Base-by-base conservation (phyloP, 345 rosid species). In the Xanthoceras sorbifolium region DNA sequence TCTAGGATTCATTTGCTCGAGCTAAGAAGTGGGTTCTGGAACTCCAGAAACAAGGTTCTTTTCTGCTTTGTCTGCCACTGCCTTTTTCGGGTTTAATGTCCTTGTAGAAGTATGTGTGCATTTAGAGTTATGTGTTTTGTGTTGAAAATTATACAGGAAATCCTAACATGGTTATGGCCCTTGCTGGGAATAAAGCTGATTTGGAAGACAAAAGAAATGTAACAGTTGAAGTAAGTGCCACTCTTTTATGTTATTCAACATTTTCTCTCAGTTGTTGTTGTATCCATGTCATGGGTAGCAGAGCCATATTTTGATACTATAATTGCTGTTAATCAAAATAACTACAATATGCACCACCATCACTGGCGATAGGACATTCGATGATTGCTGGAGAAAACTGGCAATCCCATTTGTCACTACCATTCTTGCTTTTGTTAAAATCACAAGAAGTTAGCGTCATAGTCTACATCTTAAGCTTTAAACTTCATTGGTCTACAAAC, bases 21-120 rank as follows among this genome's bases (percentile, higher is more conserved):
- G 92, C 92, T 1, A 85, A 89, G 85, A 89, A 89, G 82, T 89
- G 92, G 92, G 92, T 85, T 66, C 86, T 82, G 72, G 92, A 89
- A 81, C 84, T 89, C 63, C 92, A 85, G 83, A 85, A 86, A 75
- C 90, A 87, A 86, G 90, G 92, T 88, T 63, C n/a, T 32, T 9
- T 28, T 63, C n/a, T 0, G 15, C 46, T 31, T 63, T 40, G 6
- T 12, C 26, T n/a, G 12, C 48, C 9, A 22, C 18, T 42, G 14
- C 9, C 32, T 26, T 12, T 40, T 40, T 25, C 3, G 20, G 20
- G 5, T 9, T 23, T 46, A 25, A 23, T 42, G 25, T 14, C 9
- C 9, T 23, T 23, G 40, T 64, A 9, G 8, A 20, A 71, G 32
- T 71, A 7, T 52, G 25, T 28, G 3, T 44, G 20, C 28, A 6